Base-by-base conservation (phyloP, 2,329 filamentous ascomycete genomes). In the Xylariaceae sp. region DNA sequence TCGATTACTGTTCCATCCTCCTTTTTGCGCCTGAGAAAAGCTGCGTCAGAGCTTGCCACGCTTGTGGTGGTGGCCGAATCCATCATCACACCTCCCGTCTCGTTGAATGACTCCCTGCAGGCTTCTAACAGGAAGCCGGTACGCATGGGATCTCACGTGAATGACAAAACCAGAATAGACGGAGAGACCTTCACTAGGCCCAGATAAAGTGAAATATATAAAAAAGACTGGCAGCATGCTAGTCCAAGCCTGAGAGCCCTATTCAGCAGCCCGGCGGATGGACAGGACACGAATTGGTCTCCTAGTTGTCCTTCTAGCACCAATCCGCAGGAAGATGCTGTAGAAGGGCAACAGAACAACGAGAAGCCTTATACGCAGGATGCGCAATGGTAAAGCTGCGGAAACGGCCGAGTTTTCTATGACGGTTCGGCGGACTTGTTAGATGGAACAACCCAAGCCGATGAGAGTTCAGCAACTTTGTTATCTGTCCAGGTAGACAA, bases 11-110 rank as follows among this genome's bases (percentile, higher is more conserved):
- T 49, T 45, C 40, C 48, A 47, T 40, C 48, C 48, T 50, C 49
- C 19, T 58, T 59, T 46, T 49, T 49, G 50, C 65, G 62, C 46
- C 64, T 66, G 15, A 62, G 55, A 36, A 62, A 57, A 2, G 63
- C 53, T 22, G 54, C 49, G 7, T 59, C 51, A 21, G 55, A 26
- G 8, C 60, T 58, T 53, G 71, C 65, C 52, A 72, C 62, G 61
- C 69, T 65, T 13, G 70, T 73, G 32, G 67, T 65, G 47, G 73
- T 76, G 47, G 72, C 69, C 57, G 73, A 72, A 55, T 72, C 73
- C 74, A 76, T 75, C 32, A 49, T 34, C 34, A 19, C 34, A 19
- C 29, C 22, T 37, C 49, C 29, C 34, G 40, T 18, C 47, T 47
- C 22, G 34, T 30, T 18, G 7, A 46, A 37, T 34, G 19, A 29